These are phyloP conservation scores for Cenchrus purpureus DNA, from an alignment of 176 grass and related monocot genomes.

Conservation along the genomic window DNA sequence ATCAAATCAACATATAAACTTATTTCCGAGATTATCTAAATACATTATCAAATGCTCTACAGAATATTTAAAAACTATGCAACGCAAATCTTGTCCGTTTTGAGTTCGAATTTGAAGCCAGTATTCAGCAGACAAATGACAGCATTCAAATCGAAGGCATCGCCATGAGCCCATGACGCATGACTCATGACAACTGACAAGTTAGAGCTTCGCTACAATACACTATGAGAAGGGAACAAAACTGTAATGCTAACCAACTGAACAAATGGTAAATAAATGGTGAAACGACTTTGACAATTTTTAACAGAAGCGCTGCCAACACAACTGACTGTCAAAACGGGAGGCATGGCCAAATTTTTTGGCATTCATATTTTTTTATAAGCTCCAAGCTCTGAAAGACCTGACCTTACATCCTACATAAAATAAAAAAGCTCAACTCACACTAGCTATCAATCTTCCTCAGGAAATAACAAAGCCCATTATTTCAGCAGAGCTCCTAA, in stretches of 20 bases:
- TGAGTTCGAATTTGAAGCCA: neutral
- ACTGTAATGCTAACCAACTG: conserved; percentile 21
- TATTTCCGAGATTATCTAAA: too few relatives aligned
- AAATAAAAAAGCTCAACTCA: conserved; percentile 9
- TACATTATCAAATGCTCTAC: too few relatives aligned
- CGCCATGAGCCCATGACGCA: neutral
- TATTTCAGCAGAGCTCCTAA: conserved; percentile 42
- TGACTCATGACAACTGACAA: neutral
- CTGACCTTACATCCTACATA: conserved; percentile 25
- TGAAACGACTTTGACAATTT: conserved; percentile 9
- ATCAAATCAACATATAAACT: too few relatives aligned
- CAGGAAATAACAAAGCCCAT: conserved; percentile 38
- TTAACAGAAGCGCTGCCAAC: conserved; percentile 20
- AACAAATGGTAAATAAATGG: neutral
- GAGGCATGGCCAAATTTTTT: neutral
- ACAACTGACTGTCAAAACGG: conserved; percentile 7
- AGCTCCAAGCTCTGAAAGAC: conserved; percentile 18
- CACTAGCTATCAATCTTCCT: conserved; percentile 28
- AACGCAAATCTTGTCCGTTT: neutral
- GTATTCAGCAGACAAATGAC: neutral
- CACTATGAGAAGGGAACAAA: conserved; percentile 10
- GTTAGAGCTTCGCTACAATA: neutral
- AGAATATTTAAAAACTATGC: neutral
- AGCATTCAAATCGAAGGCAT: too few relatives aligned
- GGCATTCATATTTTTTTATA: conserved; percentile 32